Conservation (phyloP, 768 basidiomycete genomes). For the Lactarius psammicola region DNA sequence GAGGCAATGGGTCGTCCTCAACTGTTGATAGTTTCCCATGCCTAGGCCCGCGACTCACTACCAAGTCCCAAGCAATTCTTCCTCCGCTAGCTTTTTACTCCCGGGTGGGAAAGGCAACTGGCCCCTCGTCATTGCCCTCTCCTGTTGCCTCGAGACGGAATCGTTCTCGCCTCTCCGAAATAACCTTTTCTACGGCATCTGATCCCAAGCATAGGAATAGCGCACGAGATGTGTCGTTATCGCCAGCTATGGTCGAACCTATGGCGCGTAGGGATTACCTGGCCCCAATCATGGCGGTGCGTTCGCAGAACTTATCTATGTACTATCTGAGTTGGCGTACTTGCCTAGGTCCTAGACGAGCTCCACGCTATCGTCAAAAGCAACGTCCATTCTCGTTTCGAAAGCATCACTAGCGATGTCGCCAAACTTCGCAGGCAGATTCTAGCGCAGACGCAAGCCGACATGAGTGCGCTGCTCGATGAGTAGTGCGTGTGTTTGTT, state of each 20-base stretch:
- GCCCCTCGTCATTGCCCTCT: neutral
- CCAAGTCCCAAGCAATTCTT: neutral
- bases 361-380: conserved; percentile 19
- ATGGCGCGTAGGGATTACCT: neutral
- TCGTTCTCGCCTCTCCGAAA: neutral
- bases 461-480: conserved; percentile 21
- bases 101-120: neutral
- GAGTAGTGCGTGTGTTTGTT: conserved; percentile 20
- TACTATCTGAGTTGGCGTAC: neutral
- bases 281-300: conserved; percentile 13
- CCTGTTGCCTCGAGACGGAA: neutral
- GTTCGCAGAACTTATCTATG: neutral
- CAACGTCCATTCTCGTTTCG: conserved; percentile 24
- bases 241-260: conserved; percentile 1
- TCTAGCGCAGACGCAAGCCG: conserved; percentile 19
- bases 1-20: conserved; percentile 1
- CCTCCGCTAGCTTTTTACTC: neutral
- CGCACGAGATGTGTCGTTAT: neutral
- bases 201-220: neutral
- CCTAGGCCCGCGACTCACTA: neutral
- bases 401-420: conserved; percentile 16
- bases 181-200: neutral
- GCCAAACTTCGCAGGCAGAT: conserved; percentile 21
- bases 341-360: conserved; percentile 22
- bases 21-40: neutral